Evolutionary conservation across 1,139 yeast species (phyloP), one percentile per base, ranked within the genome.

Genomic region (Suhomyces yuchorum): DNA sequence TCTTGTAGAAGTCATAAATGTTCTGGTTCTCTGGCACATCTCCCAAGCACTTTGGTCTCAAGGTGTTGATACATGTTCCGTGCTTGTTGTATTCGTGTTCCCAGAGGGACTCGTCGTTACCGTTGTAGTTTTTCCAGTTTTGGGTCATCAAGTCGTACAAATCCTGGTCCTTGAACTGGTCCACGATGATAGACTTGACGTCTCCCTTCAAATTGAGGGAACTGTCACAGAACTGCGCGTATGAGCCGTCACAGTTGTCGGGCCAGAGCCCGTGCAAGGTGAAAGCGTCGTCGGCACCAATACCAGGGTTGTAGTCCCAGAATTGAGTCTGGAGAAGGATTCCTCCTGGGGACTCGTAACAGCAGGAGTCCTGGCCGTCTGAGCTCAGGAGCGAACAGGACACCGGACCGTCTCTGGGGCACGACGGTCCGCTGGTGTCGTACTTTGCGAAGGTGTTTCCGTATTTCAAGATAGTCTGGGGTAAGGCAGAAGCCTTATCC

Each of bases 1-100:
- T 75, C 49, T 78, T 77, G 68, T 78, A 91, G 66, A 84, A 93
- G 65, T 92, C 97, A 52, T 86, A 85, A 11, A 89, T 90, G 56
- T 90, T 83, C 60, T 80, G 77, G 58, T 81, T 67, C 30, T 51
- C 44, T n/a, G 54, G 54, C 62, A 87, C 51, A 7, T 39, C 26
- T 14, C 54, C 57, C 63, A 89, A 90, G 62, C 98, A 93, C 2
- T 64, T 56, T 3, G 96, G 90, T 46, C 78, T 78, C 44, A 92
- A 73, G 0, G 97, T 91, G 34, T 84, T 80, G 71, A 92, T 83
- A 66, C 98, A 93, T 0, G 97, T 91, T 4, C 93, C 98, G 62
- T 93, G 99, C 66, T 93, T 93, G 71, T 92, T 92, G 75, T 81
- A 93, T 67, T 93, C 99, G 65, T 93, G 98, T 24, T 82, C 76